A percentile compares a stretch with the other conserved stretches of the same genome.
Conservation (phyloP, 2,329 filamentous ascomycete genomes). For the Fusarium buharicum region DNA sequence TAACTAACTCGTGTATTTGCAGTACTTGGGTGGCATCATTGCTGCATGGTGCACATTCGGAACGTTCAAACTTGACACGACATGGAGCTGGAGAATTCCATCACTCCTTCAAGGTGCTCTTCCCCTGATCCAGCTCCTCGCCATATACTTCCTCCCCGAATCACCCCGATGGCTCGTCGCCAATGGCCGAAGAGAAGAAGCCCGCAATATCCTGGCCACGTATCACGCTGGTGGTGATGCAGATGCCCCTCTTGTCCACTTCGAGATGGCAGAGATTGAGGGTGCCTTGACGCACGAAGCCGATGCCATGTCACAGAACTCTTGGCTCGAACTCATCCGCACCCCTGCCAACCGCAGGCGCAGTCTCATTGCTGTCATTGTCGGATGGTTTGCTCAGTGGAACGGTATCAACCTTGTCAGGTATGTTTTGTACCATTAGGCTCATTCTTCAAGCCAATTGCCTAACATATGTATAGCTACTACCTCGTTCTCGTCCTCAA, state of each 20-base stretch:
- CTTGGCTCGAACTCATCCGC: conserved; percentile 52
- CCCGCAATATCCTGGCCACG: conserved; percentile 51
- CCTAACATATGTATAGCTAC: conserved; percentile 38
- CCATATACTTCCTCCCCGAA: conserved; percentile 45
- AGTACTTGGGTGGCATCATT: conserved; percentile 47
- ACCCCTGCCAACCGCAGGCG: conserved; percentile 49
- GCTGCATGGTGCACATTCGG: conserved; percentile 47
- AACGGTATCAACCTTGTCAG: conserved; percentile 39
- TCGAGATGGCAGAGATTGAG: conserved; percentile 56
- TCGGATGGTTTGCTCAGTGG: conserved; percentile 38
- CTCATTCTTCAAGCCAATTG: too few relatives aligned
- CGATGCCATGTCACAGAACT: conserved; percentile 50
- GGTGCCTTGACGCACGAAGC: conserved; percentile 49
- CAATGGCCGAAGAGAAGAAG: conserved; percentile 49
- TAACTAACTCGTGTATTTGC: neutral
- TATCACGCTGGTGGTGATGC: conserved; percentile 57
- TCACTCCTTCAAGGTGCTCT: conserved; percentile 42
- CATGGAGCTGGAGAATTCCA: conserved; percentile 46
- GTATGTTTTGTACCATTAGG: neutral
- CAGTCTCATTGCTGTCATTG: conserved; percentile 36
- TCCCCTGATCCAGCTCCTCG: conserved; percentile 39
- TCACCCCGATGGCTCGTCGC: conserved; percentile 48
- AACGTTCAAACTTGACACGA: conserved; percentile 38
- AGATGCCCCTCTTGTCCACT: conserved; percentile 52
- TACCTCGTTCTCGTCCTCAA: conserved; percentile 54